Evolutionary conservation across 441 rosid species (phyloP), one percentile per base, ranked within the genome.

Genomic region (Adansonia gregorii): DNA sequence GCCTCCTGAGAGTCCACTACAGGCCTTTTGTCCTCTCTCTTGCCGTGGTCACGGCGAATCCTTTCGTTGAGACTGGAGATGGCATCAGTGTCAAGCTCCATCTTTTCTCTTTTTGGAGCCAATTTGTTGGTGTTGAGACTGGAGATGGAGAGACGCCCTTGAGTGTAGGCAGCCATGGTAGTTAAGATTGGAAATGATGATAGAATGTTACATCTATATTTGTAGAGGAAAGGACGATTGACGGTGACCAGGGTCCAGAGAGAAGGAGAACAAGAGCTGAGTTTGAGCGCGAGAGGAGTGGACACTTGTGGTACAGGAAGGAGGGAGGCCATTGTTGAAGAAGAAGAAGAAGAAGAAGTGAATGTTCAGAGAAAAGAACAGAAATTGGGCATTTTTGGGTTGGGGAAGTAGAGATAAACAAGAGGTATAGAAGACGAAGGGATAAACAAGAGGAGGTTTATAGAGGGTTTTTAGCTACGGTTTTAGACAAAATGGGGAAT

Each of bases 1-100:
- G 98, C 94, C 85, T 96, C 99, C 78, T 90, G 85, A 0, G 97
- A 87, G 80, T 89, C 94, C 94, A 94, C 89, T 1, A 72, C 81
- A 5, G 94, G 88, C 54, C 85, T 81, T 15, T 86, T 78, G 67
- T 87, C 79, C 72, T 92, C 93, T 74, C 93, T 88, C 76, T 88
- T 89, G 59, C 91, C 76, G 52, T 81, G 87, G 76, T 94, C 93
- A 19, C 97, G 91, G 65, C 89, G 91, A 78, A 96, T 88, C 64
- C 96, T 87, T 82, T 90, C 94, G 76, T 96, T 93, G 72, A 96
- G 91, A 78, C 87, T 48, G 22, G 97, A 86, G 68, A 96, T 92
- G 70, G 91, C 65, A 77, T 95, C 98, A 63, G 67, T 58, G 41
- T 85, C 92, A 4, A 75, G 59, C 45, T 85, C 89, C 24, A 78